Evolutionary conservation across 371 early-diverging fungal species (phyloP).

Genomic region (Synchytrium microbalum): DNA sequence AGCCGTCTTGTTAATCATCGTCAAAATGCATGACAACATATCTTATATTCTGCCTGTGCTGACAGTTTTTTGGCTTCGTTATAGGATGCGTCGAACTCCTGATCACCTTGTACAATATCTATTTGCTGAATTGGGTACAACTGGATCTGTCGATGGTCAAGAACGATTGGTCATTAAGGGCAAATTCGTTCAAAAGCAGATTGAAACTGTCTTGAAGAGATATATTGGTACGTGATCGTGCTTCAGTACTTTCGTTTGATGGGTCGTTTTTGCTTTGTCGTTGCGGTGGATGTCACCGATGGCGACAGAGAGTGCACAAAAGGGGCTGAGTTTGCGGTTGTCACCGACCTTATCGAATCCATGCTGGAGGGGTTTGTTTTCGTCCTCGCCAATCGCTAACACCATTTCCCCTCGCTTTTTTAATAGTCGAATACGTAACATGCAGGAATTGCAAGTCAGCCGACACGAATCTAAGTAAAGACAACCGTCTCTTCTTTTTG

Average conservation of each 20-base stretch:
- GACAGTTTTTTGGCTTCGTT: background rate
- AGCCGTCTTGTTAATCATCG: no score
- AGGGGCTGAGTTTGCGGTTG: no score
- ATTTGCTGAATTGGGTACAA: constrained; percentile 97
- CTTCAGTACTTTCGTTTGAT: constrained; percentile 5
- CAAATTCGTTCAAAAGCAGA: constrained; percentile 97
- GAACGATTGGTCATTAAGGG: constrained; percentile 97
- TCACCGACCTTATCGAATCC: no score
- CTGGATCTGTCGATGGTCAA: constrained; percentile 92
- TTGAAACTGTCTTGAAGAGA: constrained; percentile 95
- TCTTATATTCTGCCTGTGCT: background rate
- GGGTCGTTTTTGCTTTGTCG: no score
- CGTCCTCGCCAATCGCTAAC: no score
- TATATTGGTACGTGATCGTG: constrained; percentile 70
- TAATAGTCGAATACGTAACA: constrained; percentile 90
- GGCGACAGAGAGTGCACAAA: no score
- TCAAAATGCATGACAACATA: no score
- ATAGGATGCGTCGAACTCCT: constrained; percentile 83
- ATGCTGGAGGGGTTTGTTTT: no score
- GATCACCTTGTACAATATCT: constrained; percentile 98
- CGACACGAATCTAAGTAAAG: constrained; percentile 93
- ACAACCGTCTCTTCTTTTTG: constrained; percentile 96
- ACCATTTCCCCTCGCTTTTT: no score
- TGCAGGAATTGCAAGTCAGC: constrained; percentile 99
- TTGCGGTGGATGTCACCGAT: no score